Conservation (phyloP, 208 protist species). For the Wallacemonas sp. region DNA sequence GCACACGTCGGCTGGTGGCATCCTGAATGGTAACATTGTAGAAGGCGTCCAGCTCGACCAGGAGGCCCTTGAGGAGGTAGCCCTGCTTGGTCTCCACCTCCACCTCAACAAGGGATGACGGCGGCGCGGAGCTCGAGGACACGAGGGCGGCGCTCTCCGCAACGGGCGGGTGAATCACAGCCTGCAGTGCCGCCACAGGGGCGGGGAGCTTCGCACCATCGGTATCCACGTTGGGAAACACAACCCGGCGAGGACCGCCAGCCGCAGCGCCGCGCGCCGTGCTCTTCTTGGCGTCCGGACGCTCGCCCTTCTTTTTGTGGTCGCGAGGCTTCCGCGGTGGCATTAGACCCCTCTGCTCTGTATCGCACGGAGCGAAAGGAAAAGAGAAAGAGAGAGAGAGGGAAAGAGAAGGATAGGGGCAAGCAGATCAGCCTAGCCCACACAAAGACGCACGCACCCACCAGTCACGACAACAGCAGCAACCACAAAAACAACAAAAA, state of each 20-base stretch:
- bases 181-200: constrained; percentile 28
- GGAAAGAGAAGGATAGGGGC: constrained; percentile 12
- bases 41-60: constrained; percentile 60
- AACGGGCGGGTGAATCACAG: constrained; percentile 23
- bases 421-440: no score
- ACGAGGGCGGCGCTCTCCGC: constrained; percentile 18
- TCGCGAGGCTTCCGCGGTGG: constrained; percentile 3
- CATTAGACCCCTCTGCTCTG: no score
- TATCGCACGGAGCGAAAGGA: background rate
- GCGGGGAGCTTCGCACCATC: constrained; percentile 11
- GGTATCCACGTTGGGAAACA: background rate
- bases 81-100: constrained; percentile 87
- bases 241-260: background rate
- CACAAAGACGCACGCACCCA: no score
- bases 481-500: constrained; percentile 1
- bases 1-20: constrained; percentile 55
- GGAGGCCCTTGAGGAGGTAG: constrained; percentile 75
- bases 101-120: constrained; percentile 41
- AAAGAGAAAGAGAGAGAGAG: constrained; percentile 23
- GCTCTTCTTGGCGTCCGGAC: background rate
- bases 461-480: no score
- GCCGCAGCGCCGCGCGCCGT: background rate
- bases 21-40: constrained; percentile 80
- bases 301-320: background rate
- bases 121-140: background rate